Conservation (phyloP, 2,329 filamentous ascomycete species). For the Chaetothyriales sp. region DNA sequence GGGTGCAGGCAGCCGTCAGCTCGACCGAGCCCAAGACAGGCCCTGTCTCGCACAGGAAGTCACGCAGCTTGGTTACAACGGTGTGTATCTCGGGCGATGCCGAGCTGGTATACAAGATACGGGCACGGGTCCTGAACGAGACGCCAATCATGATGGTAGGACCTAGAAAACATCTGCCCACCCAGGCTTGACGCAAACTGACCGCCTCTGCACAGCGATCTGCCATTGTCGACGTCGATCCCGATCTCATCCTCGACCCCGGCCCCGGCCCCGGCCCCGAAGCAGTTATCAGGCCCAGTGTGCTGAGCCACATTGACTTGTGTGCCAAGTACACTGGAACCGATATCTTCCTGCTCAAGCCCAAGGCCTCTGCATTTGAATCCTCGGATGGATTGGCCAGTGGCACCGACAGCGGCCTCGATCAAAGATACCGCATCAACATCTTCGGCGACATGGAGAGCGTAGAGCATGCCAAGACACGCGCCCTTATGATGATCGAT, state of each 20-base stretch:
- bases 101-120: conserved; percentile 76
- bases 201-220: conserved; percentile 51
- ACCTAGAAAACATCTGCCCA: conserved; percentile 1
- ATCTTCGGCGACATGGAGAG: conserved; percentile 94
- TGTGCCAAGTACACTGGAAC: conserved; percentile 81
- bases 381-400: conserved; percentile 49
- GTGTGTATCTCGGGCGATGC: conserved; percentile 80
- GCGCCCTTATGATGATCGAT: conserved; percentile 93
- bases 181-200: conserved; percentile 7
- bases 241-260: conserved; percentile 66
- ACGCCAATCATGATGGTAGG: conserved; percentile 84
- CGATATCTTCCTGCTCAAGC: conserved; percentile 88
- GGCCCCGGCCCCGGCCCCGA: conserved; percentile 47
- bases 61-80: conserved; percentile 57
- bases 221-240: conserved; percentile 84
- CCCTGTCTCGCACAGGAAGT: conserved; percentile 31
- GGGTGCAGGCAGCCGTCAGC: conserved; percentile 71
- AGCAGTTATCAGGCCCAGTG: conserved; percentile 54
- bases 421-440: conserved; percentile 79
- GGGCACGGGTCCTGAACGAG: conserved; percentile 78
- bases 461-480: conserved; percentile 90
- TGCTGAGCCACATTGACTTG: conserved; percentile 72
- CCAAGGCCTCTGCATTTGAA: conserved; percentile 67
- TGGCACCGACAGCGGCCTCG: conserved; percentile 63
- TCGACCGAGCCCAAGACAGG: conserved; percentile 62